phyloP scores from a whole-genome alignment of 2,329 filamentous ascomycete genomes.

The Microdochium trichocladiopsis region DNA sequence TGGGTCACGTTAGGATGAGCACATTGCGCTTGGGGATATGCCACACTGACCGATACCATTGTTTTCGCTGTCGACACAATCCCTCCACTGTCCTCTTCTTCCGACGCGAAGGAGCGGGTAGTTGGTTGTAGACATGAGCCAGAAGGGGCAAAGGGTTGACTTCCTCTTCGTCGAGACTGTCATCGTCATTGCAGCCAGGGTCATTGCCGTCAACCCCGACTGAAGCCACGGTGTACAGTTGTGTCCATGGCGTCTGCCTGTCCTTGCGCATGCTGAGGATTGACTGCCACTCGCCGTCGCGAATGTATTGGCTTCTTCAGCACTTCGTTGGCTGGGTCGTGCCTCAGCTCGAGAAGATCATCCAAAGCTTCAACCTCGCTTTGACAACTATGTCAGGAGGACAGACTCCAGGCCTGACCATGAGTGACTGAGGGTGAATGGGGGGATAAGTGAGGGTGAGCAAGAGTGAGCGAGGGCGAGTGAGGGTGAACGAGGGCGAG shows the following conservation, averaged over 20 bases:
- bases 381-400: too few relatives aligned
- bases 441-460: too few relatives aligned
- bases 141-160: background rate
- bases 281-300: background rate
- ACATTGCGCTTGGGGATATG: too few relatives aligned
- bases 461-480: too few relatives aligned
- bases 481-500: too few relatives aligned
- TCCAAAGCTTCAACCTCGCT: background rate
- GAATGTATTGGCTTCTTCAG: background rate
- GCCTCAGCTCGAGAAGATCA: background rate
- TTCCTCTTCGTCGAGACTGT: background rate
- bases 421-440: too few relatives aligned
- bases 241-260: background rate
- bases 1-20: too few relatives aligned
- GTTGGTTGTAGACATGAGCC: background rate
- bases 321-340: background rate
- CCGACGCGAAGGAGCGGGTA: background rate
- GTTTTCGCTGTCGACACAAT: background rate
- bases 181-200: background rate
- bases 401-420: too few relatives aligned
- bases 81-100: background rate
- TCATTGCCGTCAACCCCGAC: background rate
- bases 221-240: background rate
- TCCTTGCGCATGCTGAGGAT: background rate
- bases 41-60: background rate